Evolutionary conservation across 192 early-diverging fungal genomes (phyloP).

Genomic region (Entrophospora sp.): DNA sequence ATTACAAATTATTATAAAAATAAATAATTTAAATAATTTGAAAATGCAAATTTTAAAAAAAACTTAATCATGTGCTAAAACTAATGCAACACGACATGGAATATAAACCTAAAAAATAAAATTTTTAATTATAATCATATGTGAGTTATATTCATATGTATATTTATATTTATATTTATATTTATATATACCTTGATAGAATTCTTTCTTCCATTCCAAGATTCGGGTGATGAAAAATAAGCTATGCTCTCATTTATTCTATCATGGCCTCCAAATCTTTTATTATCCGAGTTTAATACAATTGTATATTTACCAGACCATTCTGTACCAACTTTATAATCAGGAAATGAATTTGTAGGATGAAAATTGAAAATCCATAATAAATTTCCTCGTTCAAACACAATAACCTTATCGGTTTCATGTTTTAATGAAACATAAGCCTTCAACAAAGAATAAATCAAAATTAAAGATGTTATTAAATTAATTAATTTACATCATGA

Average conservation of each 20-base stretch:
- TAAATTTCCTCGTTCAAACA: constrained; percentile 82
- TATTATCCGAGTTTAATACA: constrained; percentile 71
- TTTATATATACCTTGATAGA: constrained; percentile 75
- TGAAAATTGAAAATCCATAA: constrained; percentile 96
- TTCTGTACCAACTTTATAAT: constrained; percentile 78
- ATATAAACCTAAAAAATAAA: constrained; percentile 48
- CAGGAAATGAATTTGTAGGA: constrained; percentile 70
- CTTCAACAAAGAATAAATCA: too few species aligned
- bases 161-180: too few species aligned
- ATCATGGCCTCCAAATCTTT: constrained; percentile 69
- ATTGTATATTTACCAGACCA: constrained; percentile 64
- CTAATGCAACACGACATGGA: constrained; percentile 61
- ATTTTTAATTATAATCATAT: too few species aligned
- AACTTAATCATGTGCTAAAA: constrained; percentile 39
- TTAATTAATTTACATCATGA: too few species aligned
- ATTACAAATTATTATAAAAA: too few species aligned
- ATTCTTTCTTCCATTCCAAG: constrained; percentile 67
- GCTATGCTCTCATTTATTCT: constrained; percentile 54
- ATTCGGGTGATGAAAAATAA: constrained; percentile 61
- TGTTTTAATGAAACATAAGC: constrained; percentile 83
- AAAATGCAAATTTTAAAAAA: too few species aligned
- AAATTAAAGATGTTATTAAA: too few species aligned
- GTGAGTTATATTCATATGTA: too few species aligned
- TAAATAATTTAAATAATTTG: too few species aligned
- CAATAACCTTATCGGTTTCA: constrained; percentile 86